These are phyloP conservation scores for Rhizopus arrhizus DNA, from an alignment of 371 early-diverging fungal species.

Conservation along the genomic window DNA sequence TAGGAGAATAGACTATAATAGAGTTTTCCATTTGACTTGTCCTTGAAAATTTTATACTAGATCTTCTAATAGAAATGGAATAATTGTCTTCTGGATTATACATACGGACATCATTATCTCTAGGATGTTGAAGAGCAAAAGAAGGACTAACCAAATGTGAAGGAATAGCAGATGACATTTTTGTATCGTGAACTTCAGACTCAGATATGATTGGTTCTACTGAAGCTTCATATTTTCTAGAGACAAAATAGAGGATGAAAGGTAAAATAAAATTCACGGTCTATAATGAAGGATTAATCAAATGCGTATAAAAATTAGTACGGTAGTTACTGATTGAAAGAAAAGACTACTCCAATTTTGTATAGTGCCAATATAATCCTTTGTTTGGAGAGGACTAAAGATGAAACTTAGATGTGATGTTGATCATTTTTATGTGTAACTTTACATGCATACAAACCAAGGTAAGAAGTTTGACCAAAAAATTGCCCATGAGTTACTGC, in stretches of 20 bases:
- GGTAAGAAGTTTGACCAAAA: constrained; percentile 69
- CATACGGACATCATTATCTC: constrained; percentile 38
- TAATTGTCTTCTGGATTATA: constrained; percentile 44
- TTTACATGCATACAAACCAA: constrained; percentile 63
- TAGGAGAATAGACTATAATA: constrained; percentile 11
- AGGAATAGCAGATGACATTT: neutral
- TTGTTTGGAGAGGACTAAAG: constrained; percentile 46
- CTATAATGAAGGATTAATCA: constrained; percentile 51
- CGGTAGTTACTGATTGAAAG: constrained; percentile 46
- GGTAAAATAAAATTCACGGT: constrained; percentile 80
- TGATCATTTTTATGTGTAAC: neutral
- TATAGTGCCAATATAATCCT: constrained; percentile 35
- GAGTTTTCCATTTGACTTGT: constrained; percentile 24
- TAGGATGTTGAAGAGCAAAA: constrained; percentile 12
- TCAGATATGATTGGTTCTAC: constrained; percentile 24
- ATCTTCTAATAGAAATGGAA: constrained; percentile 40
- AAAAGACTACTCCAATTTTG: constrained; percentile 54
- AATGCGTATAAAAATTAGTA: neutral
- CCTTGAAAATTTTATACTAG: constrained; percentile 27
- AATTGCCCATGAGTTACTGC: constrained; percentile 56
- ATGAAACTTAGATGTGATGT: neutral
- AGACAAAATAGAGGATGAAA: constrained; percentile 71
- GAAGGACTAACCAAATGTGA: constrained; percentile 4
- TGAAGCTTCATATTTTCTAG: constrained; percentile 45
- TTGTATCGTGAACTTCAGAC: neutral